Evolutionary conservation across 2,329 filamentous ascomycete species (phyloP).

Genomic region (Paecilomyces fulvus): DNA sequence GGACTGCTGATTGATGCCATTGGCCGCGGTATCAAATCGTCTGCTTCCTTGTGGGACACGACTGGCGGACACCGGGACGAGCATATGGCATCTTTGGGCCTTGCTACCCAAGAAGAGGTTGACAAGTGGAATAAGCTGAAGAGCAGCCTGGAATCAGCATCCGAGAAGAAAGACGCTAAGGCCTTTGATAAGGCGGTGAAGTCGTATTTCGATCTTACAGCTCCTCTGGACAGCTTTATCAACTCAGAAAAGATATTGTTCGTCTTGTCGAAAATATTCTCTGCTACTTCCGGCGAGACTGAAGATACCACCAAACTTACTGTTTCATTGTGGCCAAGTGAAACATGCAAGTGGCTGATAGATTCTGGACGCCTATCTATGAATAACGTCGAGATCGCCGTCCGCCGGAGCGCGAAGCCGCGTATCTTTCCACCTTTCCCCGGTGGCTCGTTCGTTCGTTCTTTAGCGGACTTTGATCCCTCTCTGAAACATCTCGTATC

Average conservation of each 20-base stretch:
- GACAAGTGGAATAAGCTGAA: slow-evolving; percentile 28
- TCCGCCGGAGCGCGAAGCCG: slow-evolving; percentile 26
- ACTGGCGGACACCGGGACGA: slow-evolving; percentile 21
- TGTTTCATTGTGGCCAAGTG: slow-evolving; percentile 27
- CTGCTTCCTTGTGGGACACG: slow-evolving; percentile 20
- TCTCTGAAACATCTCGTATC: slow-evolving; percentile 29
- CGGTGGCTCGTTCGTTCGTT: slow-evolving; percentile 29
- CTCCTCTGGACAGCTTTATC: slow-evolving; percentile 18
- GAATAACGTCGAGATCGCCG: slow-evolving; percentile 32
- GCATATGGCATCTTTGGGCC: slow-evolving; percentile 20
- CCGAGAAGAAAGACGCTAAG: slow-evolving; percentile 16
- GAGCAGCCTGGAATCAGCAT: slow-evolving; percentile 18
- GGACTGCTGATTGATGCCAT: slow-evolving; percentile 36
- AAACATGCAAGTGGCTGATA: slow-evolving; percentile 35
- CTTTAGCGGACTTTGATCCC: slow-evolving; percentile 31
- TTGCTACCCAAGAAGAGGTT: slow-evolving; percentile 22
- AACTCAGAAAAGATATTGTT: slow-evolving; percentile 30
- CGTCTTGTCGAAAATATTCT: slow-evolving; percentile 32
- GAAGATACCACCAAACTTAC: slow-evolving; percentile 17
- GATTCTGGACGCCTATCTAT: slow-evolving; percentile 28
- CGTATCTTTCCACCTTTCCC: slow-evolving; percentile 29
- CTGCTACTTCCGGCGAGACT: slow-evolving; percentile 12
- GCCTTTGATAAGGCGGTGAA: slow-evolving; percentile 29
- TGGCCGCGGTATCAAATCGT: slow-evolving; percentile 31
- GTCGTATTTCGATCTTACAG: slow-evolving; percentile 15